Base-by-base conservation (phyloP, 371 early-diverging fungal genomes). In the Mortierella sp. region DNA sequence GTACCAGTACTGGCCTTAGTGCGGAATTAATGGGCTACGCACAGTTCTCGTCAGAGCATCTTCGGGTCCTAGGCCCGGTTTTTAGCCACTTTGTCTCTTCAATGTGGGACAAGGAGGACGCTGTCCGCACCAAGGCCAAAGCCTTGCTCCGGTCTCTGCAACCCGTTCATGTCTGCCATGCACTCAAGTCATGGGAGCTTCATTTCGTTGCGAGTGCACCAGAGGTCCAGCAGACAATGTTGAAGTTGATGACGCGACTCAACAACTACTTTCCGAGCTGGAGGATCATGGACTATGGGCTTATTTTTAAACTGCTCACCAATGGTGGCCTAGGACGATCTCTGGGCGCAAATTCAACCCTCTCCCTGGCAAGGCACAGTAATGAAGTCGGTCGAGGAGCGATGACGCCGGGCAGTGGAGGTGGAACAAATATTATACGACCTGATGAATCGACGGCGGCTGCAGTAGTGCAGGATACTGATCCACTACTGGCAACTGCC, bases 81-180 rank as follows among this genome's bases (percentile, higher is more conserved):
- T 78, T 78, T 37, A 78, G 70, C 21, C 59, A 53, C 48, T 66
- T 78, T 62, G 78, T 66, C 6, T 70, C 71, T 34, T 70, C 70
- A 21, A 66, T 78, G 66, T 78, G 78, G 78, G 78, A 78, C 32
- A 78, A 63, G 24, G 70, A 70, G 23, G 78, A 78, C 12, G 70
- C 71, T 31, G 66, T 78, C 9, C 71, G 78, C 8, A 66, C 78
- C 14, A 78, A 78, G 24, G 70, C 78, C 19, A 70, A 56, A 30
- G 58, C 71, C 0, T 39, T 78, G 24, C 47, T 78, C 8, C 65
- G 59, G 39, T 60, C 70, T 9, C 48, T 78, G 19, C 78, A 78
- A 17, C 78, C 78, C 0, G 78, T 70, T 0, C 70, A 78, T 51
- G 43, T 78, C 4, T 37, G 48, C 17, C 70, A 78, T 42, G 66